Percentiles rank a stretch among this genome's conserved stretches.
Conservation (phyloP, 768 basidiomycete genomes). For the Tubosaeta brunneosetosa region DNA sequence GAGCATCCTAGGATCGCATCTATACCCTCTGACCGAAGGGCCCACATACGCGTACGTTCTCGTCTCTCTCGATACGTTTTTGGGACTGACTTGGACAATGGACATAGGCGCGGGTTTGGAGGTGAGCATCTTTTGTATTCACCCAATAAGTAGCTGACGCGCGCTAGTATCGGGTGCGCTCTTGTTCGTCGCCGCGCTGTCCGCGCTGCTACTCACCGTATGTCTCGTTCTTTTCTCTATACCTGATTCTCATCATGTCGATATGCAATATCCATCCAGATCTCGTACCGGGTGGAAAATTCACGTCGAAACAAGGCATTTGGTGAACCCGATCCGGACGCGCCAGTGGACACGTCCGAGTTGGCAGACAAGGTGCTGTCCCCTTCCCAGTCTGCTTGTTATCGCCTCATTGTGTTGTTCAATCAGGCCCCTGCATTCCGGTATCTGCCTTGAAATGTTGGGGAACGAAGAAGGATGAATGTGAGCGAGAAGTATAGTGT, state of each 20-base stretch:
- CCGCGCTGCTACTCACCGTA: constrained; percentile 20
- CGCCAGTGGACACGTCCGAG: constrained; percentile 56
- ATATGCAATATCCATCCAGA: constrained; percentile 28
- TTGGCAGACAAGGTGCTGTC: constrained; percentile 55
- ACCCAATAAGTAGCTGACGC: not conserved
- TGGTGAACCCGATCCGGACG: constrained; percentile 45
- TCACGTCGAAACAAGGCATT: constrained; percentile 47
- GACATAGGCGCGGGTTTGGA: constrained; percentile 1
- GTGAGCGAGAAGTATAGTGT: not conserved
- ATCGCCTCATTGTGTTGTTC: not conserved
- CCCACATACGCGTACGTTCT: constrained; percentile 34
- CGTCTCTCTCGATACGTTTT: not conserved
- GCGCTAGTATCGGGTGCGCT: constrained; percentile 16
- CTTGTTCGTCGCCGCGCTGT: constrained; percentile 21
- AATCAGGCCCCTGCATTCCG: constrained; percentile 1
- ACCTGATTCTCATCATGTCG: too few species aligned
- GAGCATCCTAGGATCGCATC: constrained; percentile 37
- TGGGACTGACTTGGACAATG: not conserved
- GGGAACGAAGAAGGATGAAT: not conserved
- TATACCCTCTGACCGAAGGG: constrained; percentile 39
- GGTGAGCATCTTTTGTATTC: not conserved
- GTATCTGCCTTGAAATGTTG: not conserved
- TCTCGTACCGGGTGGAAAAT: constrained; percentile 63
- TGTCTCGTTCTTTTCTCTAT: not conserved
- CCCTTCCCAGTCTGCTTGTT: not conserved